Conservation (phyloP, 192 early-diverging fungal genomes). For the Podila clonocystis region DNA sequence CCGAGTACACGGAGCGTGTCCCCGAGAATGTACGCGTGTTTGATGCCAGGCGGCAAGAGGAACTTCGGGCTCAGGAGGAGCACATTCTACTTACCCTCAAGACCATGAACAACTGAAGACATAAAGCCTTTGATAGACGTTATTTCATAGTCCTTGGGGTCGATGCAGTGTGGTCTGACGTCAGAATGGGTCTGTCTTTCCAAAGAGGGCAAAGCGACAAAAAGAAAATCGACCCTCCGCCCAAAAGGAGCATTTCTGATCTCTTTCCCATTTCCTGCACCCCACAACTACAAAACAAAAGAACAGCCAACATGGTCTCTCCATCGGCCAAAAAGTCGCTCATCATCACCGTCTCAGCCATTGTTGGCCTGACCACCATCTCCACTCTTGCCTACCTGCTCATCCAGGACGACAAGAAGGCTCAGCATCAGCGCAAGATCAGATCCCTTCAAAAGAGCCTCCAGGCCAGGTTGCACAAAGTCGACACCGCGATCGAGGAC, state of each 20-base stretch:
- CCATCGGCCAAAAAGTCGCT: constrained; percentile 34
- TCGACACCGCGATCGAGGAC: constrained; percentile 17
- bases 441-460: constrained; percentile 27
- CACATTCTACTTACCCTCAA: constrained; percentile 18
- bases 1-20: constrained; percentile 25
- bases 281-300: not conserved
- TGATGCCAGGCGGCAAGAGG: constrained; percentile 20
- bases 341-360: constrained; percentile 33
- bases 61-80: constrained; percentile 27
- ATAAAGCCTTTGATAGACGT: too few relatives aligned
- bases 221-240: not conserved
- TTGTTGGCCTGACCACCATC: constrained; percentile 42
- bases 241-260: not conserved
- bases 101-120: constrained; percentile 2
- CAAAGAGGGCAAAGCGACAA: too few relatives aligned
- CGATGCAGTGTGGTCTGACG: too few relatives aligned
- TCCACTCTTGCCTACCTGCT: constrained; percentile 35
- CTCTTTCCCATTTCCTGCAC: not conserved
- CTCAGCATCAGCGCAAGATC: constrained; percentile 33
- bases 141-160: too few relatives aligned
- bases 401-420: constrained; percentile 46
- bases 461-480: constrained; percentile 8
- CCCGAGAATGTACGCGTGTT: constrained; percentile 19
- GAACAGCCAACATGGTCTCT: constrained; percentile 31
- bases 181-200: too few relatives aligned